Base-by-base conservation (phyloP, 495 filamentous ascomycete species). In the Ascobolus immersus region DNA sequence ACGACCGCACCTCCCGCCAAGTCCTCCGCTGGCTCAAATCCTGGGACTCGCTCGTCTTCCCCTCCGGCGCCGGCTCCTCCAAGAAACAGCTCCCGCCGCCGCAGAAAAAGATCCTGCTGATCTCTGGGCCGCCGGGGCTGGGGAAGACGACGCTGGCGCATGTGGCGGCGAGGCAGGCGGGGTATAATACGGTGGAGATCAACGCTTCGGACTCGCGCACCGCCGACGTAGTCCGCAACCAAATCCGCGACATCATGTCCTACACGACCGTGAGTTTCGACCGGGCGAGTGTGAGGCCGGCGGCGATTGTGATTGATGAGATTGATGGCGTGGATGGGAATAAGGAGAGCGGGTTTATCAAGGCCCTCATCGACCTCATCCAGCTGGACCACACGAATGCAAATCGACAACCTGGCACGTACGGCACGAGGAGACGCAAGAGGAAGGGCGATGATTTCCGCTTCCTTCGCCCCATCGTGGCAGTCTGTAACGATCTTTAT, bases 401-500 rank as follows among this genome's bases (percentile, higher is more conserved):
- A 4, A 31, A n/a, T 3, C n/a, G 12, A 9, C 4, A 17, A 17
- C 4, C 8, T n/a, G 28, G 28, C n/a, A 15, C 28, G 0, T 48
- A 55, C 26, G 44, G 52, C 4, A 29, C 40, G 5, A 41, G 37
- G 21, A 46, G 40, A 22, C 67, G 60, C 38, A 62, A 54, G 43
- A 71, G 65, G 53, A 79, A 73, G 45, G 71, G 70, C 0, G 79
- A 92, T 41, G 67, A 67, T 24, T 96, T 94, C 50, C 64, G 71
- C 18, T 64, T 92, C 34, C 62, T 82, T 53, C 65, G 86, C 30
- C 86, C 86, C 0, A 58, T 96, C 21, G 79, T 96, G 37, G 54
- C 93, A 18, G 80, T 96, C 37, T 96, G 86, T 61, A 96, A 96
- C 39, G 86, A 96, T 53, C 65, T 92, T n/a, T 96, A 96, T 50